These are phyloP conservation scores for Thuja plicata DNA, from an alignment of 83 land plant species.

Conservation along the genomic window DNA sequence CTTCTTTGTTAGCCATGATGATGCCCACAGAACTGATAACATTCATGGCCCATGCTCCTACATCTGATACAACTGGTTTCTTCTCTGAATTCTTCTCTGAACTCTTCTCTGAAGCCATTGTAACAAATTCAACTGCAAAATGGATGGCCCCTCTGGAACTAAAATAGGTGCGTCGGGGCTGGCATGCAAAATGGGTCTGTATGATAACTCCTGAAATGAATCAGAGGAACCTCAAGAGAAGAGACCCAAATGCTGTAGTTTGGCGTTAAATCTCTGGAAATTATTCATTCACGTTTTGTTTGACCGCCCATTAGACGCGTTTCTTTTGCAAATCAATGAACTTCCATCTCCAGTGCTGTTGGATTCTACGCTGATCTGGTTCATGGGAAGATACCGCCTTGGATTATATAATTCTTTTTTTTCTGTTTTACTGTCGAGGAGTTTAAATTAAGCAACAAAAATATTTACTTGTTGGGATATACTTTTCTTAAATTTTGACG, in stretches of 20 bases:
- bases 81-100: conserved; percentile 18
- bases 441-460: no score
- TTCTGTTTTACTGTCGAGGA: no score
- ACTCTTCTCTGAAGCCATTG: conserved; percentile 18
- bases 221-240: background rate
- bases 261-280: background rate
- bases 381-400: no score
- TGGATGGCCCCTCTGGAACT: background rate
- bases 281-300: background rate
- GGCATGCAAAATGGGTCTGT: background rate
- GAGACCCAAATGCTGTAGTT: background rate
- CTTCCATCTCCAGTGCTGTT: background rate
- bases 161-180: background rate
- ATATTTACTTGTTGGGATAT: no score
- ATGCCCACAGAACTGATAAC: conserved; percentile 45
- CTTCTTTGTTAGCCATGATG: conserved; percentile 40
- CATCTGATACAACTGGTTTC: conserved; percentile 25
- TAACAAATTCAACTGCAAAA: background rate
- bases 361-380: background rate
- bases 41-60: conserved; percentile 44
- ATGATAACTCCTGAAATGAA: background rate
- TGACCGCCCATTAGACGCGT: background rate
- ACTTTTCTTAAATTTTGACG: no score
- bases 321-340: background rate
- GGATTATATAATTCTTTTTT: no score